A percentile compares a stretch with the other conserved stretches of the same genome.
Conservation (phyloP, 257 asterid species). For the Forsythia suspensa region DNA sequence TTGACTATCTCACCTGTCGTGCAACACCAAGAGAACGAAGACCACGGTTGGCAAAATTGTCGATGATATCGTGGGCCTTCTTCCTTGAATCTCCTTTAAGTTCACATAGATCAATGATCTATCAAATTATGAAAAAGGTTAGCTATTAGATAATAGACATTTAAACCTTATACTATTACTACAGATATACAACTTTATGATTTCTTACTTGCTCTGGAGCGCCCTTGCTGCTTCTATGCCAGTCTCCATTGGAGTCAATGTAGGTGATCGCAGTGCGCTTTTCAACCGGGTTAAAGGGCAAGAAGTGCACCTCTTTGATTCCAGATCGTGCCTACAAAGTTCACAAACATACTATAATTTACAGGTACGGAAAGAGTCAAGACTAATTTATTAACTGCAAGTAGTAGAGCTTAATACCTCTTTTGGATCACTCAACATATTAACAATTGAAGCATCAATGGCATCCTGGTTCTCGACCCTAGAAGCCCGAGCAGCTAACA, state of each 20-base stretch:
- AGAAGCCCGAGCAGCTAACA: constrained; percentile 79
- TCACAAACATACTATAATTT: background rate
- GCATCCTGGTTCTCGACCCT: constrained; percentile 89
- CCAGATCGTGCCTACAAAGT: constrained; percentile 75
- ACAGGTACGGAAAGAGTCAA: background rate
- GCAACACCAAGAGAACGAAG: constrained; percentile 73
- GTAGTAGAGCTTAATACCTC: constrained; percentile 40
- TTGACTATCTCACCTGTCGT: constrained; percentile 39
- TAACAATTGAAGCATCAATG: constrained; percentile 83
- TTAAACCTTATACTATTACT: background rate
- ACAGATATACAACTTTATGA: background rate
- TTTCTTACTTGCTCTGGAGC: constrained; percentile 87
- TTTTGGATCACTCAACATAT: constrained; percentile 72
- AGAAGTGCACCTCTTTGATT: constrained; percentile 77
- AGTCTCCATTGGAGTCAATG: constrained; percentile 56
- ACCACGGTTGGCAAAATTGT: constrained; percentile 63
- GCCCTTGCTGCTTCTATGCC: constrained; percentile 91
- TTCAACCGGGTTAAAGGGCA: constrained; percentile 89
- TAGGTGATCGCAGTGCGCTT: constrained; percentile 90
- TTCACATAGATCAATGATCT: constrained; percentile 58
- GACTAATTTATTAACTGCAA: background rate
- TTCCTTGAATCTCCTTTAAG: constrained; percentile 41
- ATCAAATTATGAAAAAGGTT: background rate
- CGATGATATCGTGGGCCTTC: constrained; percentile 54
- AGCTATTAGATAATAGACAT: background rate